Percentiles rank a stretch among this genome's conserved stretches.
Evolutionary conservation across 2,329 filamentous ascomycete genomes (phyloP).

Genomic region (Sporothrix dimorphospora): DNA sequence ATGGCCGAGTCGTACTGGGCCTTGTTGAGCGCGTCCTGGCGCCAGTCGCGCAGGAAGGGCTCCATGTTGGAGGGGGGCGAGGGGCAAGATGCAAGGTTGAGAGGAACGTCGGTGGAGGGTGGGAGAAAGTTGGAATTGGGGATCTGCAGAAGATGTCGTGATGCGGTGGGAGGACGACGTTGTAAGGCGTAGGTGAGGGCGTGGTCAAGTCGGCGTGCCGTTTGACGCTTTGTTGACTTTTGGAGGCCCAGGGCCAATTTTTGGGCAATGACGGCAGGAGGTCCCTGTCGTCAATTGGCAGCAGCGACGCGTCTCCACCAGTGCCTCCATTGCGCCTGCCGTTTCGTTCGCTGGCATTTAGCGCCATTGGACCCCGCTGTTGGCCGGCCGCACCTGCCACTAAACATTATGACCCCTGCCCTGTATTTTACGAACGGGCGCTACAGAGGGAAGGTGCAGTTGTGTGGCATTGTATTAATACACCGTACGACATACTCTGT

Average conservation of each 20-base stretch:
- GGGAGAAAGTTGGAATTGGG: no score
- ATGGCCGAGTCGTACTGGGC: slow-evolving; percentile 96
- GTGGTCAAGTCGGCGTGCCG: background rate
- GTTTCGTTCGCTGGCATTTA: slow-evolving; percentile 15
- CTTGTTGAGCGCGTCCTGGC: slow-evolving; percentile 92
- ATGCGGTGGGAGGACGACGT: background rate
- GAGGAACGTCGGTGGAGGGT: background rate
- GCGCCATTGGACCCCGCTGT: background rate
- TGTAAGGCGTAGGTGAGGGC: background rate
- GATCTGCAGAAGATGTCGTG: background rate
- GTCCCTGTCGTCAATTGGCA: background rate
- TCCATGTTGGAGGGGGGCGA: slow-evolving; percentile 64
- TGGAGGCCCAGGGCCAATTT: background rate
- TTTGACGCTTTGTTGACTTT: slow-evolving; percentile 24
- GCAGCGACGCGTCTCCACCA: slow-evolving; percentile 22
- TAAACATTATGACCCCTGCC: background rate
- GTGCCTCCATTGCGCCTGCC: background rate
- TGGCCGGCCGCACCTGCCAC: background rate
- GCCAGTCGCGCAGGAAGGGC: slow-evolving; percentile 89
- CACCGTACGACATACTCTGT: no score
- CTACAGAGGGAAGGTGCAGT: background rate
- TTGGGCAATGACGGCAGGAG: slow-evolving; percentile 12
- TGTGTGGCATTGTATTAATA: no score
- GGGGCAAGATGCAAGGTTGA: no score
- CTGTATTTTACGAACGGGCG: background rate